Percentiles rank a stretch among this genome's conserved stretches.
phyloP scores from a whole-genome alignment of 352 stramenopile species.

The Phytophthora macrochlamydospora region DNA sequence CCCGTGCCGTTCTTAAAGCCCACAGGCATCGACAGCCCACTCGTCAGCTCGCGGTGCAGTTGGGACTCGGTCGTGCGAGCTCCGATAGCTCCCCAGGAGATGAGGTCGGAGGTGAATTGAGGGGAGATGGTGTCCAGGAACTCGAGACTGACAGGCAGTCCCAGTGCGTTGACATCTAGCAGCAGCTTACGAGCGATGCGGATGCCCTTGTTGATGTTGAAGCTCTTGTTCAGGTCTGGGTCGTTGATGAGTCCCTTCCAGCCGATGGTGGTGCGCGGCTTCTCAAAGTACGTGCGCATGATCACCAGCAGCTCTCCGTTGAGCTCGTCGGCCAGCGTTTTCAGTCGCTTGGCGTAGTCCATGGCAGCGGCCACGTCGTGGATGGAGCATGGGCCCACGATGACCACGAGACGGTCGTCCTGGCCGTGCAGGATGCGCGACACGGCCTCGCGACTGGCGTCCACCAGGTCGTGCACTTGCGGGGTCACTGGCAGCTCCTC shows the following conservation, averaged over 20 bases:
- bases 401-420: constrained; percentile 74
- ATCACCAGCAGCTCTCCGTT: constrained; percentile 75
- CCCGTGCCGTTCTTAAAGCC: constrained; percentile 89
- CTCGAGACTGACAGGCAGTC: constrained; percentile 76
- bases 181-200: constrained; percentile 83
- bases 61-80: constrained; percentile 86
- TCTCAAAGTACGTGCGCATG: constrained; percentile 91
- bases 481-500: constrained; percentile 78
- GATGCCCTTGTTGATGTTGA: constrained; percentile 91
- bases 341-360: constrained; percentile 74
- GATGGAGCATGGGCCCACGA: constrained; percentile 86
- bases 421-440: constrained; percentile 64
- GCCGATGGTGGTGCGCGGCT: constrained; percentile 82
- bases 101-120: constrained; percentile 78
- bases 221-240: constrained; percentile 81
- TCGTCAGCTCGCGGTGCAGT: constrained; percentile 82
- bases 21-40: constrained; percentile 81
- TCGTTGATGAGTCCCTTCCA: constrained; percentile 91
- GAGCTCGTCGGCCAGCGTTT: constrained; percentile 58
- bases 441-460: constrained; percentile 52
- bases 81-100: constrained; percentile 84
- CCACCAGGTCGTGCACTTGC: constrained; percentile 70
- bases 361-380: constrained; percentile 77
- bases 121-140: constrained; percentile 87
- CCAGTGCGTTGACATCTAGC: constrained; percentile 81